A percentile compares a stretch with the other conserved stretches of the same genome.
phyloP scores from a whole-genome alignment of 2,329 filamentous ascomycete genomes.

The Exserohilum rostratum region DNA sequence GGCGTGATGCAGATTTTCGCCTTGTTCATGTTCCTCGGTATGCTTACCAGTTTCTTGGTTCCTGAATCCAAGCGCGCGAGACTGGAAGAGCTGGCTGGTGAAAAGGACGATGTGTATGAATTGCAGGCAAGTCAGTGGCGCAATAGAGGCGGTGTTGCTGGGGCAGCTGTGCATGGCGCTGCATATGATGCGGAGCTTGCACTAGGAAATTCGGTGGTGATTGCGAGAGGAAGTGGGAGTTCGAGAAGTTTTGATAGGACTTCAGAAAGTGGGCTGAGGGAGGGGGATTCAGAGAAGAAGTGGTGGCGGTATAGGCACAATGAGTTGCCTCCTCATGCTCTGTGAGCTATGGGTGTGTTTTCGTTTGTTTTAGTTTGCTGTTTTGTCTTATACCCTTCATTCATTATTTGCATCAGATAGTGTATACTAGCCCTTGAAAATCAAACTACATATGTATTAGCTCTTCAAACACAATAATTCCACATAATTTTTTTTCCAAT shows the following conservation, averaged over 20 bases:
- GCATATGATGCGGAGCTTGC: background rate
- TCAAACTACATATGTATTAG: too few species aligned
- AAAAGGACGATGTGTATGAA: conserved; percentile 58
- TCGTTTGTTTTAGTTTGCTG: background rate
- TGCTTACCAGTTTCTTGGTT: conserved; percentile 71
- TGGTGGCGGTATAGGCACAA: conserved; percentile 28
- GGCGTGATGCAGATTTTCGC: conserved; percentile 79
- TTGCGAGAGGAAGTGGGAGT: conserved; percentile 20
- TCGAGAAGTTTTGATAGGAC: conserved; percentile 14
- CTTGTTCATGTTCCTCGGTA: conserved; percentile 78
- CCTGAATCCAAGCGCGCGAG: conserved; percentile 78
- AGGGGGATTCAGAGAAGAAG: conserved; percentile 24
- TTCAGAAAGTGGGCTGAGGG: conserved; percentile 14
- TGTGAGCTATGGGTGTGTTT: background rate
- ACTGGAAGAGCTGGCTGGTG: conserved; percentile 72
- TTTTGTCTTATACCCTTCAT: too few species aligned
- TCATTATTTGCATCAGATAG: too few species aligned
- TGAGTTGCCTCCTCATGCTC: conserved; percentile 16
- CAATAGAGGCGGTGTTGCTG: conserved; percentile 16
- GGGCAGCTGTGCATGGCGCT: background rate
- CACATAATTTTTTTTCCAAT: too few species aligned
- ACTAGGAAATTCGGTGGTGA: conserved; percentile 2
- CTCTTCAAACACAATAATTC: too few species aligned
- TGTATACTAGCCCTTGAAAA: too few species aligned
- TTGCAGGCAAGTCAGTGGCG: conserved; percentile 55